Evolutionary conservation across 257 asterid species (phyloP).

Genomic region (Solanum piurae): DNA sequence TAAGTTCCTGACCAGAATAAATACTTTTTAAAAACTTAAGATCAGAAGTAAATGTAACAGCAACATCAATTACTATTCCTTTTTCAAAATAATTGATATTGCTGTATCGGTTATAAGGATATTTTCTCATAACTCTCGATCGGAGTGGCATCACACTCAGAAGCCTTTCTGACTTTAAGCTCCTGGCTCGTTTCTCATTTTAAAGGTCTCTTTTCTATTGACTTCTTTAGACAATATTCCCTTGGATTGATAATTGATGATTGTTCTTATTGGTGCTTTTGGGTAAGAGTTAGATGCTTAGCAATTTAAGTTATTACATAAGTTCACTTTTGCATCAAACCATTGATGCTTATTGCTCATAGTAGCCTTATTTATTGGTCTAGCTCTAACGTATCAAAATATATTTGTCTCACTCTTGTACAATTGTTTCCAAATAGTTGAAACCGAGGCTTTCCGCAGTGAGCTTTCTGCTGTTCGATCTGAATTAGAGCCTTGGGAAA

Average conservation of each 20-base stretch:
- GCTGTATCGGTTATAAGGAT: background rate
- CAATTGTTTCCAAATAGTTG: conserved; percentile 40
- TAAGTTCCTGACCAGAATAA: background rate
- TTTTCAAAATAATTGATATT: background rate
- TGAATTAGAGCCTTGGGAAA: conserved; percentile 95
- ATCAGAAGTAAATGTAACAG: background rate
- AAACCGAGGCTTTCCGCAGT: conserved; percentile 61
- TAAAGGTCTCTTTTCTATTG: background rate
- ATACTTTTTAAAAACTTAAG: background rate
- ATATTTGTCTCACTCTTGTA: background rate
- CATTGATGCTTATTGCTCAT: background rate
- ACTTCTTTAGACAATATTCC: background rate
- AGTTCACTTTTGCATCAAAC: background rate
- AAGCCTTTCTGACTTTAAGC: background rate
- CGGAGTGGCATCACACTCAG: background rate
- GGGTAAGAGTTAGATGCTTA: background rate
- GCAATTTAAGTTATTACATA: background rate
- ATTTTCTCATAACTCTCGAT: background rate
- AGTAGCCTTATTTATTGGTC: background rate
- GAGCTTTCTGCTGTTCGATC: conserved; percentile 84
- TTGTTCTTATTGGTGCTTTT: background rate
- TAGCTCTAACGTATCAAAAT: background rate
- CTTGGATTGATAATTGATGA: background rate
- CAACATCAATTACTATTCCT: background rate
- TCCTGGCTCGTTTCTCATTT: background rate